Conservation (phyloP, 2,329 filamentous ascomycete species). For the Xylariaceae sp. region DNA sequence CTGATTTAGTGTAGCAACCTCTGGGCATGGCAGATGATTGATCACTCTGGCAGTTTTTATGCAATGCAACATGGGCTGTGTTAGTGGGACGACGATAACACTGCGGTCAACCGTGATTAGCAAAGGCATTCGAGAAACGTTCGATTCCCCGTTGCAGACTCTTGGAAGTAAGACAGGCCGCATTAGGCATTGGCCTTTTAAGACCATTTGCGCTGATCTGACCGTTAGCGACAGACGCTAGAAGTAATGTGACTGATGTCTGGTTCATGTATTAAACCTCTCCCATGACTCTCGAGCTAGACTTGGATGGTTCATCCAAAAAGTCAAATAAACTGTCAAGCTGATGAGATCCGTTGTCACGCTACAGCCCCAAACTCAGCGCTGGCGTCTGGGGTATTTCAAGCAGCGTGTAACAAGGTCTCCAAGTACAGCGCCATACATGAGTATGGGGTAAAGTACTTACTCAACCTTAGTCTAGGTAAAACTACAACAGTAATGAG, state of each 20-base stretch:
- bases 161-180: conserved; percentile 16
- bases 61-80: conserved; percentile 19
- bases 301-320: too few relatives aligned
- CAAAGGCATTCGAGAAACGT: conserved; percentile 13
- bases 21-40: conserved; percentile 2
- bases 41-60: conserved; percentile 16
- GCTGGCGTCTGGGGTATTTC: too few relatives aligned
- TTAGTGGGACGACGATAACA: conserved; percentile 17
- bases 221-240: conserved; percentile 1
- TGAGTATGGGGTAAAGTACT: too few relatives aligned
- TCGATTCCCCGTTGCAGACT: conserved; percentile 8
- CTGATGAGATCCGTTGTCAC: too few relatives aligned
- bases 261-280: too few relatives aligned
- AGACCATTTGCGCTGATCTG: neutral
- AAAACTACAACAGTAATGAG: too few relatives aligned
- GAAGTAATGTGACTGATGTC: conserved; percentile 8
- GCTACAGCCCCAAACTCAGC: too few relatives aligned
- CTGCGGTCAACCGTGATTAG: conserved; percentile 1
- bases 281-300: too few relatives aligned
- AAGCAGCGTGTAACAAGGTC: too few relatives aligned
- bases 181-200: neutral
- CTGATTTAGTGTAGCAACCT: neutral
- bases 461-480: too few relatives aligned
- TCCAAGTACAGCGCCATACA: too few relatives aligned
- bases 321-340: too few relatives aligned